Evolutionary conservation across 805 yeast species (phyloP), one percentile per base, ranked within the genome.

Genomic region (Yarrowia sp.): DNA sequence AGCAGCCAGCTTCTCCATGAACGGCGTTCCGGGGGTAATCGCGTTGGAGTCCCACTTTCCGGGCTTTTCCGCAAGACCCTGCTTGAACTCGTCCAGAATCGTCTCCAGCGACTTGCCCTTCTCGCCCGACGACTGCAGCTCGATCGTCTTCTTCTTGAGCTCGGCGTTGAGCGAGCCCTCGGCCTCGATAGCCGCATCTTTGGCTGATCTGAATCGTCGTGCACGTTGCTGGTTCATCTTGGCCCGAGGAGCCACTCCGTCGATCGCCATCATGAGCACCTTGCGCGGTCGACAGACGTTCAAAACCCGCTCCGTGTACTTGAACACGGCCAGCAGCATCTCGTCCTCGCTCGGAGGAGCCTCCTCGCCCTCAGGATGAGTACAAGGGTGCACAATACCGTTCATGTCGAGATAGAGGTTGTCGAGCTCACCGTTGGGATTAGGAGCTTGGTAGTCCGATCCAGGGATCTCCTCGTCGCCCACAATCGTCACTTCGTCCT

Each of bases 201-300:
- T 85, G 0, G 97, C 97, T 13, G 96, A 84, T 68, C 97, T 80
- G 74, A 92, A 92, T 71, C 98, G 83, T 77, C 98, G 85, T 2
- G 97, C 86, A 67, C 98, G 81, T 75, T 92, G 98, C 75, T 92
- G 98, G 73, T 93, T 92, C 97, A 92, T 92, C 73, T 92, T 92
- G 25, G 97, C 98, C 70, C 98, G 81, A 21, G 99, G 99, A 1
- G 99, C 99, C 32, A 94, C 99, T 62, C 99, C 99, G 77, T 94
- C 99, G 32, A 94, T 96, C 2, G 99, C 98, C 73, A 94, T 91
- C 85, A 90, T 84, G 62, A 94, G 79, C 35, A 94, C 84, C 72
- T 94, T 92, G 63, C 98, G 78, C 1, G 99, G 99, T 69, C 97
- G 80, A 0, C 97, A 98, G 91, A 94, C 88, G 75, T 84, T 84